Conservation (phyloP, 768 basidiomycete species). For the Mycena rebaudengoi region DNA sequence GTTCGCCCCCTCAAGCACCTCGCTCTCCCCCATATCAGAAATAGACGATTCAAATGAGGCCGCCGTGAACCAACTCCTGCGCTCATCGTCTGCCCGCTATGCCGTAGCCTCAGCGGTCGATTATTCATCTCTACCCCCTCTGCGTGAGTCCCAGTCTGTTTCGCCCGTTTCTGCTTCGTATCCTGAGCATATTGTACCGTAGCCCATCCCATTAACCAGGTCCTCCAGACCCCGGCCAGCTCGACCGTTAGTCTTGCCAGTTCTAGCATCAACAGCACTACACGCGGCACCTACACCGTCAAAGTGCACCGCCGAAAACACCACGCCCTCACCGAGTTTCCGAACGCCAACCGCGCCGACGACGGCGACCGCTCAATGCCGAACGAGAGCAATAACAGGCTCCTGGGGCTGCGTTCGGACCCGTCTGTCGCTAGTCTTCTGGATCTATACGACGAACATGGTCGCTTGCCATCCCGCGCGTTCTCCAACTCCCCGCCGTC, state of each 20-base stretch:
- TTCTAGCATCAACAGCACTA: slow-evolving; percentile 49
- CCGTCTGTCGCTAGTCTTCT: slow-evolving; percentile 82
- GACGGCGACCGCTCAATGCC: slow-evolving; percentile 40
- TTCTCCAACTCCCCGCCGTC: slow-evolving; percentile 70
- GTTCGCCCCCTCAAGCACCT: not conserved
- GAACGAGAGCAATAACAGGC: slow-evolving; percentile 53
- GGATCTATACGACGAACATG: slow-evolving; percentile 77
- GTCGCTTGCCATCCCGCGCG: slow-evolving; percentile 63
- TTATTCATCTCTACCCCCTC: slow-evolving; percentile 66
- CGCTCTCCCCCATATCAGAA: slow-evolving; percentile 16
- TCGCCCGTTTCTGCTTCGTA: not conserved
- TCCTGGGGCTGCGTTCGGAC: slow-evolving; percentile 71
- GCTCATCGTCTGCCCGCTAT: slow-evolving; percentile 77
- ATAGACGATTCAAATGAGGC: slow-evolving; percentile 40
- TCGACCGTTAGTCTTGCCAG: slow-evolving; percentile 65
- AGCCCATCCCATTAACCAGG: slow-evolving; percentile 76
- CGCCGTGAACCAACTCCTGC: slow-evolving; percentile 59
- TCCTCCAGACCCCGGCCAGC: slow-evolving; percentile 56
- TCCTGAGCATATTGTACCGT: not conserved
- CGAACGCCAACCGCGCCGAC: slow-evolving; percentile 60
- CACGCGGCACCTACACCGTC: slow-evolving; percentile 72
- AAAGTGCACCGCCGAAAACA: slow-evolving; percentile 72
- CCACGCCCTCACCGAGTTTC: slow-evolving; percentile 71
- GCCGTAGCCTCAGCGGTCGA: slow-evolving; percentile 64
- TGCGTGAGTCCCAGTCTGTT: slow-evolving; percentile 65